Conservation (phyloP, 305 asterid genomes). For the Solanum hybrid region DNA sequence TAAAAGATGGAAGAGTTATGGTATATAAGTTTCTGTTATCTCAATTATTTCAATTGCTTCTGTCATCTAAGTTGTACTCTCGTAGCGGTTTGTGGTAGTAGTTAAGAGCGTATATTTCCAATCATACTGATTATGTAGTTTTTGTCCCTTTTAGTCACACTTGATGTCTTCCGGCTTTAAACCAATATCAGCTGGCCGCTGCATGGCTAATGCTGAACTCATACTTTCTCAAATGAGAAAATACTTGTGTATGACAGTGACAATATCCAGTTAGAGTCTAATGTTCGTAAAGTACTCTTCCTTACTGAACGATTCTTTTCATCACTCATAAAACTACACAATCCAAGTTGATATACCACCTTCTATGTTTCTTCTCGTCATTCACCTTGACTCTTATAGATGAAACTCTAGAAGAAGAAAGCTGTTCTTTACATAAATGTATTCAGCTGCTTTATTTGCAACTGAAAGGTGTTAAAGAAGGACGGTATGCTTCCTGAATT, state of each 20-base stretch:
- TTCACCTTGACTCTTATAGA: neutral
- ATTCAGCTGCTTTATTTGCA: neutral
- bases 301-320: neutral
- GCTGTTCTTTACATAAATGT: neutral
- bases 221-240: neutral
- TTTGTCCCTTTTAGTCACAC: neutral
- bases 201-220: neutral
- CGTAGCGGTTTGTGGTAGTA: neutral
- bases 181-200: neutral
- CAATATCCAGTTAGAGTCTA: neutral
- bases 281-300: neutral
- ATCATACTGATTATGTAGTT: neutral
- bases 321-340: neutral
- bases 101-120: neutral
- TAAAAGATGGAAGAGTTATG: slow-evolving; percentile 32
- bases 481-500: neutral
- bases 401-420: neutral
- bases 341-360: neutral
- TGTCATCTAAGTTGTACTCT: neutral
- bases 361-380: neutral
- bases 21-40: slow-evolving; percentile 13
- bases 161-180: neutral
- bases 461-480: neutral
- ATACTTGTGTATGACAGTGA: neutral
- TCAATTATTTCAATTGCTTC: neutral